Evolutionary conservation across 1,284 basidiomycete species (phyloP).

Genomic region (Apiotrichum brassicae): DNA sequence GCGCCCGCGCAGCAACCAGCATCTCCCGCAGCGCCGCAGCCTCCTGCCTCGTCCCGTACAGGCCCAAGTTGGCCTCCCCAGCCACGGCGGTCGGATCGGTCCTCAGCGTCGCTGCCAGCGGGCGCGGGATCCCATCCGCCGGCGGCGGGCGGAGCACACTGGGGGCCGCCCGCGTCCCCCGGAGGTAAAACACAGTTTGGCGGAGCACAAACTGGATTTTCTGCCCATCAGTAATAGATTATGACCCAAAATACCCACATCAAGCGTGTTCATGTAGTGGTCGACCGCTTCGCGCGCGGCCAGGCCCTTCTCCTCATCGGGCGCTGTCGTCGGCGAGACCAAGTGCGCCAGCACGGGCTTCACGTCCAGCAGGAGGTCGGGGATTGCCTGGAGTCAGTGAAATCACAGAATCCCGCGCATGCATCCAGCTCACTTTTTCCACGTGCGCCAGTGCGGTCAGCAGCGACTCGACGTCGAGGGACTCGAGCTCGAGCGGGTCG

Average conservation of each 20-base stretch:
- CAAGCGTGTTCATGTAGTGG: conserved; percentile 34
- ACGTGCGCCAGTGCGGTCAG: conserved; percentile 34
- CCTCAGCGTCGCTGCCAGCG: conserved; percentile 14
- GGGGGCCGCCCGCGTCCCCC: conserved; percentile 30
- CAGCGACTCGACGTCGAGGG: conserved; percentile 35
- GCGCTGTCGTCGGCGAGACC: conserved; percentile 3
- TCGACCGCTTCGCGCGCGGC: conserved; percentile 29
- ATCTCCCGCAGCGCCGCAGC: conserved; percentile 28
- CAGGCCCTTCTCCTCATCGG: conserved; percentile 21
- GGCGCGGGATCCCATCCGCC: conserved; percentile 27
- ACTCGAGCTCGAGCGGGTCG: conserved; percentile 33
- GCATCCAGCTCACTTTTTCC: conserved; percentile 28
- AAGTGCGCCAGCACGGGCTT: conserved; percentile 40
- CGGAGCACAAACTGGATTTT: conserved; percentile 45
- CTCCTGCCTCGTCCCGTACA: conserved; percentile 39
- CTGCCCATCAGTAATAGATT: conserved; percentile 18
- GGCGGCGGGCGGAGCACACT: conserved; percentile 28
- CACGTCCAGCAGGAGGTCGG: conserved; percentile 29
- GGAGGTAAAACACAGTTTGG: conserved; percentile 40
- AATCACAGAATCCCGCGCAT: not conserved
- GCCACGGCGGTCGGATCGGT: not conserved
- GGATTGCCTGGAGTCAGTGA: conserved; percentile 28
- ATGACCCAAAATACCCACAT: conserved; percentile 26
- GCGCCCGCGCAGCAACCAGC: conserved; percentile 15
- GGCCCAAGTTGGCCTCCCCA: conserved; percentile 26